Percentiles rank a stretch among this genome's conserved stretches.
These are phyloP conservation scores for Melaleuca alternifolia DNA, from an alignment of 345 rosid genomes.

Conservation along the genomic window DNA sequence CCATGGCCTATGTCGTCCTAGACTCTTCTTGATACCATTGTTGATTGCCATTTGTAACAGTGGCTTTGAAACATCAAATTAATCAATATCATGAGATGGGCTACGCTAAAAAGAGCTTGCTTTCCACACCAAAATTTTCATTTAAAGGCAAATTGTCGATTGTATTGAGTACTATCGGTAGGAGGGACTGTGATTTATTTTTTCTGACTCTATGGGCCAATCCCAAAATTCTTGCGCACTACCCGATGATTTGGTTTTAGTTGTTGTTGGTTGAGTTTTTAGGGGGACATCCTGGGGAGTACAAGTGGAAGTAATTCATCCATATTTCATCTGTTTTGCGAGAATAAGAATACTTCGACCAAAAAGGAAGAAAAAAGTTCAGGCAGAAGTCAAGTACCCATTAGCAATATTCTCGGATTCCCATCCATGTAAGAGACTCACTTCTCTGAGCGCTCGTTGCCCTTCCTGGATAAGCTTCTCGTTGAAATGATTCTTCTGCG, in stretches of 20 bases:
- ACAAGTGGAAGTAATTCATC: fast-evolving
- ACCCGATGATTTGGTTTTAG: not conserved
- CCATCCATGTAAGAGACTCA: not conserved
- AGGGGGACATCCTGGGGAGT: not conserved
- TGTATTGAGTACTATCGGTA: not conserved
- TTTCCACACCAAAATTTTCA: not conserved
- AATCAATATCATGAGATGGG: not conserved
- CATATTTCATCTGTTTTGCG: fast-evolving
- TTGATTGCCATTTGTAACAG: not conserved
- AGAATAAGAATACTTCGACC: no score
- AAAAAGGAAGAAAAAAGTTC: fast-evolving
- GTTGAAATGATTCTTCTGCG: no score
- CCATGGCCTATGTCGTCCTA: not conserved
- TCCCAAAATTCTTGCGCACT: not conserved
- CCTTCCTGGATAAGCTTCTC: no score
- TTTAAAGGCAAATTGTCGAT: not conserved
- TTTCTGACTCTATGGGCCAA: no score
- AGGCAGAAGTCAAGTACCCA: not conserved
- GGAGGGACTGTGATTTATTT: not conserved
- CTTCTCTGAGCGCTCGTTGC: not conserved
- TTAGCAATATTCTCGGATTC: not conserved
- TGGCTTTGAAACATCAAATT: not conserved
- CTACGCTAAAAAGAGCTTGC: not conserved
- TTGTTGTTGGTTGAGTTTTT: not conserved
- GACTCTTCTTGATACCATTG: not conserved